Percentiles rank a stretch among this genome's conserved stretches.
phyloP scores from a whole-genome alignment of 2,329 filamentous ascomycete genomes.

The Colletotrichum viniferum region DNA sequence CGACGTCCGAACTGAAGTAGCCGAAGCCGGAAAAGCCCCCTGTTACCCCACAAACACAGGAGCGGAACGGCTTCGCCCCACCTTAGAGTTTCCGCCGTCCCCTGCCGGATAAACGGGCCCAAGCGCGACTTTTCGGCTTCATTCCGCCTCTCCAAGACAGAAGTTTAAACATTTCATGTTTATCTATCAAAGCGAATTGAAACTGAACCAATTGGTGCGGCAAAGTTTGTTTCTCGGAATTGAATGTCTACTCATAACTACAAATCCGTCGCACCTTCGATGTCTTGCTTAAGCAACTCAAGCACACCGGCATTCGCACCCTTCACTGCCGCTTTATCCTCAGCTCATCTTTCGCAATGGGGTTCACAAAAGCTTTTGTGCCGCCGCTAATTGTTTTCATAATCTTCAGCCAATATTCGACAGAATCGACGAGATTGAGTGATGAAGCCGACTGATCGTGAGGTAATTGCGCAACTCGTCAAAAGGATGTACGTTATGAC shows the following conservation, averaged over 20 bases:
- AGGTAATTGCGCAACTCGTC: neutral
- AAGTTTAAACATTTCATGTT: neutral
- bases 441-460: neutral
- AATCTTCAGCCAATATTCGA: neutral
- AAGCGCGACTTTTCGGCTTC: neutral
- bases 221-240: neutral
- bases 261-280: neutral
- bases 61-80: neutral
- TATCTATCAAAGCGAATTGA: neutral
- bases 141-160: neutral
- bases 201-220: neutral
- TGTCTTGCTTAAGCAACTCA: neutral
- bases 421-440: neutral
- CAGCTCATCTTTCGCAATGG: neutral
- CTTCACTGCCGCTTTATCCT: neutral
- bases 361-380: neutral
- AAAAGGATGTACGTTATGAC: neutral
- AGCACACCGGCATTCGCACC: neutral
- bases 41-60: neutral
- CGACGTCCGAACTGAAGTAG: neutral
- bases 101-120: neutral
- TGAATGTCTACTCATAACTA: neutral
- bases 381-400: neutral
- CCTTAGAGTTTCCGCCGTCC: neutral
- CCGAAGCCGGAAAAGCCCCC: neutral